Percentiles rank a stretch among this genome's conserved stretches.
Evolutionary conservation across 345 rosid species (phyloP).

Genomic region (Ceriops tagal): DNA sequence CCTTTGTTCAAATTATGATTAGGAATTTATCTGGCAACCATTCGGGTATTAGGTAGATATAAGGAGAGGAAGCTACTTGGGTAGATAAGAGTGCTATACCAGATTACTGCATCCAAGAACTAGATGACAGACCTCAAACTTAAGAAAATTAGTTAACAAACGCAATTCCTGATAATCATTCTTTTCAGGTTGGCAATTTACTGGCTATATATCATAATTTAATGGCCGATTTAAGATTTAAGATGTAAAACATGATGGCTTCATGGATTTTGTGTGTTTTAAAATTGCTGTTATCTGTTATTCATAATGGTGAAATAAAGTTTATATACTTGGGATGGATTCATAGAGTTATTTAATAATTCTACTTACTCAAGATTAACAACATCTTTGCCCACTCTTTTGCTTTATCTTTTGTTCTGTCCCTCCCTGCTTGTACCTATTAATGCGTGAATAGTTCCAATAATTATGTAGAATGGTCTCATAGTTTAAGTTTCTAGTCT

Average conservation of each 20-base stretch:
- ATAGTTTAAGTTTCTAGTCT: not conserved
- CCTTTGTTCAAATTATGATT: not conserved
- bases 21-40: not conserved
- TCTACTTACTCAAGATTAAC: not conserved
- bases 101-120: not conserved
- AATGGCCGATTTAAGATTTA: not conserved
- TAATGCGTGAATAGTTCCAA: too few relatives aligned
- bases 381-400: not conserved
- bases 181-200: not conserved
- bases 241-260: not conserved
- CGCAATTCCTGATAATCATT: too few relatives aligned
- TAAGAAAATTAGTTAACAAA: not conserved
- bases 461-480: too few relatives aligned
- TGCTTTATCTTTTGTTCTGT: not conserved
- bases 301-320: too few relatives aligned
- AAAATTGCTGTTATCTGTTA: too few relatives aligned
- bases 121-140: not conserved
- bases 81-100: not conserved
- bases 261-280: too few relatives aligned
- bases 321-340: not conserved
- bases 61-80: not conserved
- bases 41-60: not conserved
- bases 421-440: not conserved
- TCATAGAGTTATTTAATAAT: not conserved
- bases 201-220: not conserved